These are phyloP conservation scores for Dentipellis fragilis DNA, from an alignment of 768 basidiomycete genomes.

Conservation along the genomic window DNA sequence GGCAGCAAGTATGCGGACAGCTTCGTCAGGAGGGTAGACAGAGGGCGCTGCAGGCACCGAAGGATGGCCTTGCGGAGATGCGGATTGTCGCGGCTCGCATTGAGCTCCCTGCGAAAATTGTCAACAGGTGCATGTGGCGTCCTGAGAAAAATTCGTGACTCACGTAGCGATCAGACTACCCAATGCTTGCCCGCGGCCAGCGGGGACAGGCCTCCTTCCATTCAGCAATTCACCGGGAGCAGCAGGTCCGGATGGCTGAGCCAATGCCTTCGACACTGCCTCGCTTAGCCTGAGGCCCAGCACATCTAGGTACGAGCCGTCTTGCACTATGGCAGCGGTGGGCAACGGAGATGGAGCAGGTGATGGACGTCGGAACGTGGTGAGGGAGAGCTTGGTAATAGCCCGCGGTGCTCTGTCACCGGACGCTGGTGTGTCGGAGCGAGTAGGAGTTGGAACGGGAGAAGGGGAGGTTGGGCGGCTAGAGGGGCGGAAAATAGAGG, in stretches of 20 bases:
- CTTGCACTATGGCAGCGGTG: constrained; percentile 46
- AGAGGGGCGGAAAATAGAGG: constrained; percentile 53
- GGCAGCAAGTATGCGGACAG: constrained; percentile 60
- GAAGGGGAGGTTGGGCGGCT: constrained; percentile 58
- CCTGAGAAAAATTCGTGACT: constrained; percentile 20
- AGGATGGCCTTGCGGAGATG: constrained; percentile 63
- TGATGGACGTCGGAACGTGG: constrained; percentile 47
- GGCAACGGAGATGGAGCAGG: constrained; percentile 27
- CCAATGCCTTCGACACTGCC: constrained; percentile 67
- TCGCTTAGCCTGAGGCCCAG: constrained; percentile 72
- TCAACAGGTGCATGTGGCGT: neutral
- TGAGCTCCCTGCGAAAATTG: constrained; percentile 49
- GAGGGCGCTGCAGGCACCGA: constrained; percentile 63
- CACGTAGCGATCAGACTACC: constrained; percentile 65
- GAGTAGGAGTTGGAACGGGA: constrained; percentile 23
- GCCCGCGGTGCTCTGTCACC: constrained; percentile 40
- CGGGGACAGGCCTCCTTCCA: constrained; percentile 66
- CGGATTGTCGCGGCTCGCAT: constrained; percentile 49
- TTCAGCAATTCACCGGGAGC: constrained; percentile 41
- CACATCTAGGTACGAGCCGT: constrained; percentile 72
- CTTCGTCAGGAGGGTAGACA: constrained; percentile 65
- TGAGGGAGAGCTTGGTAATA: constrained; percentile 48
- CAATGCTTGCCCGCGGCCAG: constrained; percentile 57
- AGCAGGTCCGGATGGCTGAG: constrained; percentile 50
- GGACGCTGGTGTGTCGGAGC: neutral